These are phyloP conservation scores for Scutellaria baicalensis DNA, from an alignment of 257 asterid species.

Conservation along the genomic window DNA sequence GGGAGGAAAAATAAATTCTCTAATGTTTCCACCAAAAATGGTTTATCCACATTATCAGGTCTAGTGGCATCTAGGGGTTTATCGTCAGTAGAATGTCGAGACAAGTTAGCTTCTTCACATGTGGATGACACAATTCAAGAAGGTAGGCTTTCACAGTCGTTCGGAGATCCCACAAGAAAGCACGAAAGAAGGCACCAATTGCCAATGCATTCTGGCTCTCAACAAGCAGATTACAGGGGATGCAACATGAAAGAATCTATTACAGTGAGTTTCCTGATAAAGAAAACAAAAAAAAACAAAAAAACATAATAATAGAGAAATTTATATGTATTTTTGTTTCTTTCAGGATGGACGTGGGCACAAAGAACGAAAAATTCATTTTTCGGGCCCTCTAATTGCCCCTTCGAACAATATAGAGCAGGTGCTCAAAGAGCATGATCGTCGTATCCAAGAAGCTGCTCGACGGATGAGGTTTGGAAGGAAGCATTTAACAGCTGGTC, in stretches of 20 bases:
- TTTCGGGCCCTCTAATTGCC: slow-evolving; percentile 68
- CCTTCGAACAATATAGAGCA: slow-evolving; percentile 70
- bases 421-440: slow-evolving; percentile 85
- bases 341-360: slow-evolving; percentile 33
- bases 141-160: slow-evolving; percentile 34
- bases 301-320: too few relatives aligned
- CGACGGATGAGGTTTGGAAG: slow-evolving; percentile 56
- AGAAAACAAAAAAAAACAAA: neutral
- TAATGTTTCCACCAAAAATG: slow-evolving; percentile 21
- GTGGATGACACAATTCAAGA: slow-evolving; percentile 25
- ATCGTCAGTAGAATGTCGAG: slow-evolving; percentile 36
- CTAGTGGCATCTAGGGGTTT: slow-evolving; percentile 43
- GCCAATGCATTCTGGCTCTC: slow-evolving; percentile 33
- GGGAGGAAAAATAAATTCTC: slow-evolving; percentile 37
- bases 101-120: slow-evolving; percentile 20
- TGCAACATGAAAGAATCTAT: slow-evolving; percentile 30
- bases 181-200: slow-evolving; percentile 29
- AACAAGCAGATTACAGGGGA: slow-evolving; percentile 33
- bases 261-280: slow-evolving; percentile 21
- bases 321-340: too few relatives aligned
- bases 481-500: slow-evolving; percentile 19
- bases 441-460: slow-evolving; percentile 73
- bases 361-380: slow-evolving; percentile 45
- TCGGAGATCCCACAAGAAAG: slow-evolving; percentile 34
- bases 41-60: slow-evolving; percentile 40